Evolutionary conservation across 1,284 basidiomycete genomes (phyloP).

Genomic region (Melampsora americana): DNA sequence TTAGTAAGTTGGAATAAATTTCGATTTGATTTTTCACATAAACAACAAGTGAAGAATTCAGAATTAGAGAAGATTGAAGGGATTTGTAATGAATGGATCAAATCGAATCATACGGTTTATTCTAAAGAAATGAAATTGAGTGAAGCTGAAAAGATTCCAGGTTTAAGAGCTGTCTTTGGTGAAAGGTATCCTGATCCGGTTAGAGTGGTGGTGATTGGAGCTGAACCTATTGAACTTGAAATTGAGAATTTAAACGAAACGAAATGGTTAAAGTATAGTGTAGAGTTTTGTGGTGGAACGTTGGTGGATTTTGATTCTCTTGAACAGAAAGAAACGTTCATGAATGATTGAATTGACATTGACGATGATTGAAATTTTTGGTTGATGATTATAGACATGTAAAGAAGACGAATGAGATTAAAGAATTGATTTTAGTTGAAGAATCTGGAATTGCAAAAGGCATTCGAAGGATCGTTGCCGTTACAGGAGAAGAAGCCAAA

Average conservation of each 20-base stretch:
- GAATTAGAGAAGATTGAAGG: slow-evolving; percentile 81
- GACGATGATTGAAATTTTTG: not conserved
- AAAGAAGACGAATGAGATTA: slow-evolving; percentile 89
- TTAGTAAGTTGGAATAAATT: slow-evolving; percentile 92
- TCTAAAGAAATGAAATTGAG: slow-evolving; percentile 81
- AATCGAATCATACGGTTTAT: slow-evolving; percentile 79
- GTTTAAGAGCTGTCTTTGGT: slow-evolving; percentile 92
- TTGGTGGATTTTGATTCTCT: slow-evolving; percentile 57
- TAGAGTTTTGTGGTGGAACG: slow-evolving; percentile 99
- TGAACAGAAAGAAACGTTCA: not conserved
- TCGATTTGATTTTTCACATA: slow-evolving; percentile 98
- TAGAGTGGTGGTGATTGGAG: slow-evolving; percentile 85
- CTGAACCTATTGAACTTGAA: slow-evolving; percentile 77
- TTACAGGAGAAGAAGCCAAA: slow-evolving; percentile 89
- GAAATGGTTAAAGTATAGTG: slow-evolving; percentile 82
- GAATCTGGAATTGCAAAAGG: slow-evolving; percentile 98
- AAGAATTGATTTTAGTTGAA: slow-evolving; percentile 87
- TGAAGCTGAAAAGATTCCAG: slow-evolving; percentile 80
- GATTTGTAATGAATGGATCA: slow-evolving; percentile 84
- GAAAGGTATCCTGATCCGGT: slow-evolving; percentile 98
- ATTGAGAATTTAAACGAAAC: slow-evolving; percentile 74
- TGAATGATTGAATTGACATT: slow-evolving; percentile 1
- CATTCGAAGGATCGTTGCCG: slow-evolving; percentile 86
- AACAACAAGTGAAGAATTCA: slow-evolving; percentile 69
- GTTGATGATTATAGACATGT: slow-evolving; percentile 81